Percentiles rank a stretch among this genome's conserved stretches.
Evolutionary conservation across 1,284 basidiomycete genomes (phyloP).

Genomic region (Cutaneotrichosporon cutaneum): DNA sequence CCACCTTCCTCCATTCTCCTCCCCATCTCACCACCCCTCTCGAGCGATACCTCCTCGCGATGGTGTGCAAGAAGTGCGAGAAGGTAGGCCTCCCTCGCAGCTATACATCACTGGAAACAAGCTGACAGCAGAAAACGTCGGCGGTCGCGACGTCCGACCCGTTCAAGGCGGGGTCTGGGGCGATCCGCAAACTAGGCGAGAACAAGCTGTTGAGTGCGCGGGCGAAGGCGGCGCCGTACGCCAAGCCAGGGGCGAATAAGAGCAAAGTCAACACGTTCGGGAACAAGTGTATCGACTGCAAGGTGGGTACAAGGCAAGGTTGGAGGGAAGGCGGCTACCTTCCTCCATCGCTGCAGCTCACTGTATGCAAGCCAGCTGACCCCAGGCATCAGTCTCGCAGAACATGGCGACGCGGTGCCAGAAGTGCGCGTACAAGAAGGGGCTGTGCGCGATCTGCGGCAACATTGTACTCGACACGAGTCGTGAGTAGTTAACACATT

Average conservation of each 20-base stretch:
- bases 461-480: conserved; percentile 46
- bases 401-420: conserved; percentile 52
- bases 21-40: background rate
- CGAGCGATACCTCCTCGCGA: conserved; percentile 22
- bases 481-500: conserved; percentile 40
- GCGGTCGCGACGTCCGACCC: conserved; percentile 48
- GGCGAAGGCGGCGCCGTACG: conserved; percentile 41
- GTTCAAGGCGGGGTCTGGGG: conserved; percentile 33
- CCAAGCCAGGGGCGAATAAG: conserved; percentile 36
- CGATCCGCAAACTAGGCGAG: conserved; percentile 52
- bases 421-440: conserved; percentile 54
- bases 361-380: conserved; percentile 10
- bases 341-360: background rate
- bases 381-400: conserved; percentile 42
- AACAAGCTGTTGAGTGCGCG: conserved; percentile 52
- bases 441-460: conserved; percentile 53
- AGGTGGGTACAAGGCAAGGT: conserved; percentile 29
- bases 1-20: background rate
- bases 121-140: conserved; percentile 46
- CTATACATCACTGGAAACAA: too few species aligned
- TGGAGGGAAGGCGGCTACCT: background rate
- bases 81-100: conserved; percentile 37
- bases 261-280: conserved; percentile 45
- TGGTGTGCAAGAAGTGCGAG: conserved; percentile 56
- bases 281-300: conserved; percentile 53